Base-by-base conservation (phyloP, 331 rosid species). In the Rosa hybrid region DNA sequence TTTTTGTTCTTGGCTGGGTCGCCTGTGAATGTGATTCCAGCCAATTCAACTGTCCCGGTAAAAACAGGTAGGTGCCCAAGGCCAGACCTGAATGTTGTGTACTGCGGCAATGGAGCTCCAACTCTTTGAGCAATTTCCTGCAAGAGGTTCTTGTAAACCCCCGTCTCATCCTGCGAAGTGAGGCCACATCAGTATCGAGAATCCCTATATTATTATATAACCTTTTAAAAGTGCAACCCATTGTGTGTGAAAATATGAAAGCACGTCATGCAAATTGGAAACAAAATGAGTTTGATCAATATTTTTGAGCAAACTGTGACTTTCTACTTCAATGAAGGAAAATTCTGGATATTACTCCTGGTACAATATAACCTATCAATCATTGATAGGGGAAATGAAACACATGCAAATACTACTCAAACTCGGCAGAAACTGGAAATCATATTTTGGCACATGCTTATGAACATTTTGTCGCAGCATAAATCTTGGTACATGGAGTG, bases 71-170 rank as follows among this genome's bases (percentile, higher is more conserved):
- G 88, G 84, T 94, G 98, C 14, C 98, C 98, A 45, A 94, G 89
- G 83, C 97, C 98, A 30, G 98, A 92, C 69, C 98, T 90, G 89
- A 64, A 94, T 51, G 98, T 94, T 68, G 92, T 91, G 85, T 94
- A 94, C 25, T 90, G 97, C n/a, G 97, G 98, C 83, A 94, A 86
- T 20, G 97, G 98, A 79, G 98, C 97, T 84, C 97, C 97, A 49
- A 94, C 98, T 84, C 98, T 86, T 75, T 94, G 98, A 50, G 98
- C 94, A 75, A 94, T 92, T 89, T 94, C 98, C 89, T 92, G 97
- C 78, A 94, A 80, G 84, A 92, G 97, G 82, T 92, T 94, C 90
- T 92, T 92, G 93, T 94, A 92, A 76, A 94, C 97, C 76, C 98
- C 98, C 11, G 98, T 94, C 81, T 94, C 98, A 72, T 92, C 98